Conservation (phyloP, 805 yeast species). For the Saccharomycopsis fibuligera region DNA sequence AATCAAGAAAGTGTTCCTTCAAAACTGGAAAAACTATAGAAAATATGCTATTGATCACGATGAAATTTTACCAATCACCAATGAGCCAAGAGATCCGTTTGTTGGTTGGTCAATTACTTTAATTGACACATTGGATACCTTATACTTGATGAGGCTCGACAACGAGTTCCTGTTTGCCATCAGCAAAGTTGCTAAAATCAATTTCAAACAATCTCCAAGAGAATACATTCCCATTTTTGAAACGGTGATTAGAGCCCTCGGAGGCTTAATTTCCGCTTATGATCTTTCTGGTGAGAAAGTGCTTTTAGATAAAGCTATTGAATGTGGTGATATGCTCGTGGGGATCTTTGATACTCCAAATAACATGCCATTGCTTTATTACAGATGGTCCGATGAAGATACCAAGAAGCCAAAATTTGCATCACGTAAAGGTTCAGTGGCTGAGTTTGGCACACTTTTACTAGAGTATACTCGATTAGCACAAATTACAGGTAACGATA, state of each 20-base stretch:
- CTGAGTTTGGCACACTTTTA: constrained; percentile 44
- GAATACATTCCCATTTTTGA: constrained; percentile 43
- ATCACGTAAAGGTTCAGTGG: constrained; percentile 31
- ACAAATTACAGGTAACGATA: constrained; percentile 42
- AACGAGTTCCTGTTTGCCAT: constrained; percentile 36
- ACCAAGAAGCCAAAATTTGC: constrained; percentile 32
- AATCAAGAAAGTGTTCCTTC: constrained; percentile 33
- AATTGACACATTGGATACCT: constrained; percentile 47
- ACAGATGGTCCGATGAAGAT: constrained; percentile 34
- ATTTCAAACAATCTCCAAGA: constrained; percentile 35
- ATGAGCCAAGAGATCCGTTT: constrained; percentile 33
- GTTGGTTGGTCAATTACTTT: constrained; percentile 46
- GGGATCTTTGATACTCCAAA: constrained; percentile 57
- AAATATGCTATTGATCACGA: constrained; percentile 40
- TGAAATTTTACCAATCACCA: constrained; percentile 36
- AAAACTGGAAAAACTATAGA: constrained; percentile 41
- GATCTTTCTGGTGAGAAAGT: constrained; percentile 37
- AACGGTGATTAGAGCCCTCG: constrained; percentile 44
- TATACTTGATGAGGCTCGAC: constrained; percentile 38
- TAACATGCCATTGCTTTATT: constrained; percentile 43
- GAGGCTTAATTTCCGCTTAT: constrained; percentile 47
- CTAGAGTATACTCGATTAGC: constrained; percentile 48
- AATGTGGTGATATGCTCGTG: constrained; percentile 42
- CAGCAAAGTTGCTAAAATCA: constrained; percentile 30
- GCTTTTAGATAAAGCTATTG: constrained; percentile 35